Evolutionary conservation across 495 filamentous ascomycete species (phyloP).

Genomic region (Evernia prunastri): DNA sequence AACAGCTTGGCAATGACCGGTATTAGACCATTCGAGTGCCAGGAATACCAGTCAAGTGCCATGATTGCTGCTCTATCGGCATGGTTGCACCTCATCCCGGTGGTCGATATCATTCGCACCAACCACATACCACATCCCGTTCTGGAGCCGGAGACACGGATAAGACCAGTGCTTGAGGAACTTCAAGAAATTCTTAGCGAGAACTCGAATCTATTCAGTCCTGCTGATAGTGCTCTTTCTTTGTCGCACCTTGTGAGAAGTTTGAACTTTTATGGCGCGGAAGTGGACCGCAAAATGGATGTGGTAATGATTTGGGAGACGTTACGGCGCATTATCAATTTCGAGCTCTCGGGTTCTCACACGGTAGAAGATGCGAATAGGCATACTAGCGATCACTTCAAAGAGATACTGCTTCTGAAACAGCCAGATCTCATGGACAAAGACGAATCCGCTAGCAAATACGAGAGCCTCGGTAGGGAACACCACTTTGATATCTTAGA

Average conservation of each 20-base stretch:
- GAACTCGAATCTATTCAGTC: neutral
- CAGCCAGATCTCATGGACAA: constrained; percentile 24
- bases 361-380: constrained; percentile 16
- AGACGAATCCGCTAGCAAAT: constrained; percentile 13
- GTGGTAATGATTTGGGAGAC: constrained; percentile 32
- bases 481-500: neutral
- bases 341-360: constrained; percentile 15
- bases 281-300: constrained; percentile 32
- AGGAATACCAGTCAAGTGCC: constrained; percentile 43
- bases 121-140: constrained; percentile 45
- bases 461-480: neutral
- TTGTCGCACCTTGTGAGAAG: constrained; percentile 12
- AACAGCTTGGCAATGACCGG: constrained; percentile 61
- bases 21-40: constrained; percentile 47
- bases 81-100: constrained; percentile 54
- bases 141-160: constrained; percentile 29
- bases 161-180: constrained; percentile 34
- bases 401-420: constrained; percentile 23
- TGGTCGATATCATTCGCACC: constrained; percentile 49
- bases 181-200: constrained; percentile 32
- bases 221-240: constrained; percentile 13
- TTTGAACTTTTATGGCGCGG: constrained; percentile 33
- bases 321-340: constrained; percentile 24
- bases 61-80: constrained; percentile 49
- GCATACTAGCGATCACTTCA: constrained; percentile 11